Evolutionary conservation across 2,329 filamentous ascomycete genomes (phyloP).

Genomic region (Diaporthe sp.): DNA sequence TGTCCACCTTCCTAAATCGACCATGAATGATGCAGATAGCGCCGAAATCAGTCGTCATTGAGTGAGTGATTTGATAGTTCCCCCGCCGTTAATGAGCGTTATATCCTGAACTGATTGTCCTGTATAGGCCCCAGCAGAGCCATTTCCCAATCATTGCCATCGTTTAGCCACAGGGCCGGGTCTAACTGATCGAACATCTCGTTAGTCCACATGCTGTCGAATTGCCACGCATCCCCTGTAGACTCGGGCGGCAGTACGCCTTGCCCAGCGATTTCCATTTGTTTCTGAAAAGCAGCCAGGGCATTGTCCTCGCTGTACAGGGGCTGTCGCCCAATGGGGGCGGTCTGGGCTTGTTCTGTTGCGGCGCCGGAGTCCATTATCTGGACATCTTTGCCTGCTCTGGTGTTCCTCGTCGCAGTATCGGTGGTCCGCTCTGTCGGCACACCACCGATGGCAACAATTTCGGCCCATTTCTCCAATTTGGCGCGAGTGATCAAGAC

Average conservation of each 20-base stretch:
- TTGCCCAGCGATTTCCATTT: conserved; percentile 21
- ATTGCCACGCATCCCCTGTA: conserved; percentile 39
- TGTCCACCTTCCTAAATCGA: conserved; percentile 14
- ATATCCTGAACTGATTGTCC: background rate
- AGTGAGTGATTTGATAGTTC: no score
- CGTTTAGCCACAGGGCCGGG: conserved; percentile 44
- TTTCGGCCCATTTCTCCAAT: conserved; percentile 62
- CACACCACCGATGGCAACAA: conserved; percentile 53
- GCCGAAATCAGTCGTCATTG: background rate
- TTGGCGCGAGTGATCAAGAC: conserved; percentile 62
- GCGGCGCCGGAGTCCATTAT: background rate
- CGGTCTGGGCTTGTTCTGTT: background rate
- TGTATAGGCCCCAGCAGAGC: conserved; percentile 23
- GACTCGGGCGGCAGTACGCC: conserved; percentile 19
- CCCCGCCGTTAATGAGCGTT: background rate
- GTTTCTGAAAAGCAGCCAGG: conserved; percentile 12
- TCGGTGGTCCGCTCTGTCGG: background rate
- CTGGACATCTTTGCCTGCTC: background rate
- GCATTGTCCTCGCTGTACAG: background rate
- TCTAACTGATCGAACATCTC: conserved; percentile 44
- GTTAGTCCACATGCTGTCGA: conserved; percentile 41
- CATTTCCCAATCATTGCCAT: conserved; percentile 32
- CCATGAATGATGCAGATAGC: background rate
- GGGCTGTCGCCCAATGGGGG: background rate
- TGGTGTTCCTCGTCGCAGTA: background rate